Evolutionary conservation across 176 grass and related monocot genomes (phyloP), one percentile per base, ranked within the genome.

Genomic region (Typha latifolia): DNA sequence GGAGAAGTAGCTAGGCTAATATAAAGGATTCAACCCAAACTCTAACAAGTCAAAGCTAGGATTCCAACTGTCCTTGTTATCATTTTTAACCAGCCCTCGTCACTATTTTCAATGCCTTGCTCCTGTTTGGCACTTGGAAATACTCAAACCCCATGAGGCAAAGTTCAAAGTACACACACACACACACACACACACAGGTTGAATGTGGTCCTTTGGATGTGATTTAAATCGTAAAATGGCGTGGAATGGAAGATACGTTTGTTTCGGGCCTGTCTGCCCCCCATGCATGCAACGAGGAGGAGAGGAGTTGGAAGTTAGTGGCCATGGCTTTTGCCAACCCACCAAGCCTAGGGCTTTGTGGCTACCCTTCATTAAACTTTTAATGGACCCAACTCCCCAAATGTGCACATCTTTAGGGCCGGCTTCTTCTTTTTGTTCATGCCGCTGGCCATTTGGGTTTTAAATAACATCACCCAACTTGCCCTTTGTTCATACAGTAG

Each of bases 221-320:
- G 20, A 19, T 59, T 59, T 10, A 59, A 59, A 19, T 19, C n/a
- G 11, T 59, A 21, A 21, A 16, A 59, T 59, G 14, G 70, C 70
- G 32, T 72, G 57, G 70, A 50, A 72, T 72, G 70, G 70, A 72
- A 72, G 70, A 63, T 72, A 72, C 70, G 37, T 72, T 55, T 59
- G 53, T 32, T 72, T 26, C 22, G 70, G 11, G 70, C 20, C 43
- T 63, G 70, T 72, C 70, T 61, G 47, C 70, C 57, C 19, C 19
- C 56, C 70, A 72, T 72, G 56, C 70, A 62, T 72, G 70, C 70
- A 72, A 49, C 70, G 57, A 72, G 37, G 34, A 61, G 11, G 34
- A 32, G 53, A 11, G 0, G 53, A 59, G 37, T 72, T 49, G 57
- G 57, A 63, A 62, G 62, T 16, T 16, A n/a, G 70, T 27, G 70